Conservation (phyloP, 495 filamentous ascomycete genomes). For the Geoglossum glabrum region DNA sequence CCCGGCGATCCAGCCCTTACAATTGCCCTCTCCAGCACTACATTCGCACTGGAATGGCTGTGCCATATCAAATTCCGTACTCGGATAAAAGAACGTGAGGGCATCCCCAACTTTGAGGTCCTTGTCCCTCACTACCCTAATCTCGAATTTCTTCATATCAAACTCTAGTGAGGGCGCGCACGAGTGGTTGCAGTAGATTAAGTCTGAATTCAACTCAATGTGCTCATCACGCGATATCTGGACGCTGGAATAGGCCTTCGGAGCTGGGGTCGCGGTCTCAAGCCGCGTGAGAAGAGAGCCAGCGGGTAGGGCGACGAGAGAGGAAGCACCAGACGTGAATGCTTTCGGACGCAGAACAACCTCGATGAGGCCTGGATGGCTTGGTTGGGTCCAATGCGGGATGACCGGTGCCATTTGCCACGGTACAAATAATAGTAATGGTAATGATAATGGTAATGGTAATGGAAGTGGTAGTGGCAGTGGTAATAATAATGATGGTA, state of each 20-base stretch:
- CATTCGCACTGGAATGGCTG: conserved; percentile 52
- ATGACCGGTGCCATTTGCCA: neutral
- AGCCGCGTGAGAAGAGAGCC: neutral
- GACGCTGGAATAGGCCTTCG: neutral
- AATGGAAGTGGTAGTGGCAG: too few species aligned
- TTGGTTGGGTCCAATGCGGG: neutral
- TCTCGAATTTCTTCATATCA: conserved; percentile 41
- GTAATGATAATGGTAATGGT: too few species aligned
- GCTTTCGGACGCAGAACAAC: neutral
- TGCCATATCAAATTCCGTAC: conserved; percentile 56
- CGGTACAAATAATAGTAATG: too few species aligned
- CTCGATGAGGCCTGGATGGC: neutral
- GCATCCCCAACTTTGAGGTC: conserved; percentile 35
- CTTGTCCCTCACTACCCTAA: conserved; percentile 35
- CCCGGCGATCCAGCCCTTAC: conserved; percentile 31
- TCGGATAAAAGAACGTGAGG: conserved; percentile 64
- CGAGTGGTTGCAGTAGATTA: neutral
- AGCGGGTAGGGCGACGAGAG: neutral
- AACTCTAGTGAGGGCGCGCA: conserved; percentile 20
- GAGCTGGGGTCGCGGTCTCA: neutral
- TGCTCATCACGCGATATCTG: neutral
- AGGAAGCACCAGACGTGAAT: neutral
- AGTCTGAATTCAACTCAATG: neutral
- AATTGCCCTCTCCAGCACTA: conserved; percentile 20
- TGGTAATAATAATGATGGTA: too few species aligned